Base-by-base conservation (phyloP, 257 asterid species). In the Lithospermum erythrorhizon region DNA sequence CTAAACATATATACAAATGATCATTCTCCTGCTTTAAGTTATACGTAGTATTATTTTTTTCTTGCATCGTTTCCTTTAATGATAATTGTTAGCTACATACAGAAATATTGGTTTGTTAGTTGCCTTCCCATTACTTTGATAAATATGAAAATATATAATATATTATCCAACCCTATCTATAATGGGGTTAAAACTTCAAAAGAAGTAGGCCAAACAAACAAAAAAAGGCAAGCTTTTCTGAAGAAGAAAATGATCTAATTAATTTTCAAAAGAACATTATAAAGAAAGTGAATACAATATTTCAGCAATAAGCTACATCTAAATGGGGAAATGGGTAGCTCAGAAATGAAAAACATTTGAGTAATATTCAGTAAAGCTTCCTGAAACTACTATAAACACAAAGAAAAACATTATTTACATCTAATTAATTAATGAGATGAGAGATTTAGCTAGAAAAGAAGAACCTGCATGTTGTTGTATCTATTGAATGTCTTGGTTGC, bases 391-490 rank as follows among this genome's bases (percentile, higher is more conserved):
- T n/a, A n/a, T 18, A 21, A 32, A 58, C 17, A 14, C 6, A 37
- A 18, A 58, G n/a, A 41, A 53, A 52, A 5, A 41, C 45, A 11
- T n/a, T 14, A n/a, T n/a, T n/a, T n/a, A n/a, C 17, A 1, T 23
- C 9, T 58, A 9, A 25, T 19, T 17, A 6, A 41, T 23, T 24
- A 58, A 6, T 0, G n/a, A 1, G n/a, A 22, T 17, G 27, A 15
- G 37, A 65, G n/a, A n/a, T n/a, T 18, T 55, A n/a, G 56, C 13
- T 21, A 32, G 61, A 55, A 41, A 61, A 63, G 16, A 25, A 67
- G 76, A 73, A 76, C 90, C 97, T 90, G 97, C 97, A 90, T 90
- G 78, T 90, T 90, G 78, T 90, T 90, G 86, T 82, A 84, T 69
- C 95, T 75, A 79, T 84, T 89, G 81, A 89, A 87, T 5, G 95